phyloP scores from a whole-genome alignment of 352 stramenopile genomes.

The Globisporangium parvum region DNA sequence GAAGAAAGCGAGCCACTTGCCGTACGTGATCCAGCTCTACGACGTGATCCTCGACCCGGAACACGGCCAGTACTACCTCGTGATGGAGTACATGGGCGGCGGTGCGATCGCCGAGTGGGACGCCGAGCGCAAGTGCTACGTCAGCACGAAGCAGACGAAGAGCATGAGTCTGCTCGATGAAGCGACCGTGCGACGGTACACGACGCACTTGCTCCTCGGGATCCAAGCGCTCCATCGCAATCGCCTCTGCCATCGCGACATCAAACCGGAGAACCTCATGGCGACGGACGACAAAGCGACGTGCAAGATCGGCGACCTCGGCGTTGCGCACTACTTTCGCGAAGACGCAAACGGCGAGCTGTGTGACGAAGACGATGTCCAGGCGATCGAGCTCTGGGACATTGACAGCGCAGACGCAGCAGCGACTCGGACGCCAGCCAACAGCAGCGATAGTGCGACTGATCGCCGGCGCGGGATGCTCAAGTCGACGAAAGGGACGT shows the following conservation, averaged over 20 bases:
- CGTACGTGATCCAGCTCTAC: conserved; percentile 58
- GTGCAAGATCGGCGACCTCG: conserved; percentile 81
- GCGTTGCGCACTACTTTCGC: conserved; percentile 72
- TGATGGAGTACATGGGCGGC: conserved; percentile 85
- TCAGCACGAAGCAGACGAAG: conserved; percentile 33
- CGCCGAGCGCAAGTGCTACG: conserved; percentile 52
- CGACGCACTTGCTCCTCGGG: conserved; percentile 54
- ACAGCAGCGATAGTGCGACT: neutral
- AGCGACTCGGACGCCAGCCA: conserved; percentile 2
- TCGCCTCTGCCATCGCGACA: conserved; percentile 76
- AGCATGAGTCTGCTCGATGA: conserved; percentile 38
- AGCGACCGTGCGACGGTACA: conserved; percentile 40
- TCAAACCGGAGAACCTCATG: conserved; percentile 84
- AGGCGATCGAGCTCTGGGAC: conserved; percentile 42
- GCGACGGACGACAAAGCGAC: conserved; percentile 40
- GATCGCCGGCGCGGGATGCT: conserved; percentile 28
- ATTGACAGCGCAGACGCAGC: conserved; percentile 12
- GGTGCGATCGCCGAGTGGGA: conserved; percentile 78
- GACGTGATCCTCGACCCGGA: conserved; percentile 73
- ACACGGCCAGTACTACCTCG: conserved; percentile 53
- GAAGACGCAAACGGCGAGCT: conserved; percentile 39
- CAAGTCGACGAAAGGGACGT: conserved; percentile 70
- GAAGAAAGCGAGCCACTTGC: conserved; percentile 65
- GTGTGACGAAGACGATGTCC: conserved; percentile 41
- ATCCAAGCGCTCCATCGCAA: conserved; percentile 73